phyloP scores from a whole-genome alignment of 2,329 filamentous ascomycete genomes.

The Emydomyces testavorans region DNA sequence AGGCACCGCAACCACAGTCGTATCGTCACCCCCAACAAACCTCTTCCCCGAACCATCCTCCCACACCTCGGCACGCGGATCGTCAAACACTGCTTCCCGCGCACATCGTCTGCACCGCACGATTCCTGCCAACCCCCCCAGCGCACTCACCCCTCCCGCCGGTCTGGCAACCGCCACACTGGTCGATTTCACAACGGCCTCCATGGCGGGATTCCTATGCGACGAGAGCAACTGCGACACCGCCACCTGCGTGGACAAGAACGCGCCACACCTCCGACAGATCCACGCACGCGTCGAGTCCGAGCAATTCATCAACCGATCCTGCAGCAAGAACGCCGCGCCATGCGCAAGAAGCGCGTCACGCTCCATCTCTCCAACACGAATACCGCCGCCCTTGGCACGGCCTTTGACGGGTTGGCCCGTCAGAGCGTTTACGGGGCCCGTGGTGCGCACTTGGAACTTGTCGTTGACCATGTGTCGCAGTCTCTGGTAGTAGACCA shows the following conservation, averaged over 20 bases:
- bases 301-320: constrained; percentile 92
- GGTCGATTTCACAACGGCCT: constrained; percentile 15
- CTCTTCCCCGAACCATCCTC: constrained; percentile 77
- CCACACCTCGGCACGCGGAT: constrained; percentile 66
- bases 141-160: constrained; percentile 48
- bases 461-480: constrained; percentile 99
- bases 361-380: constrained; percentile 98
- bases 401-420: constrained; percentile 95
- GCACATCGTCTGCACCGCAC: constrained; percentile 75
- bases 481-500: constrained; percentile 96
- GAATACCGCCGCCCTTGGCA: constrained; percentile 93
- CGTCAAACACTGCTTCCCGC: constrained; percentile 47
- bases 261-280: constrained; percentile 78
- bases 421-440: constrained; percentile 77
- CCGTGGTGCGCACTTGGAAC: constrained; percentile 93
- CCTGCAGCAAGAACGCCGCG: constrained; percentile 86
- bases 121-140: constrained; percentile 47
- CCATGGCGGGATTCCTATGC: constrained; percentile 17
- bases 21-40: constrained; percentile 81
- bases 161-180: constrained; percentile 37
- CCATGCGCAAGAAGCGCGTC: constrained; percentile 92
- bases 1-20: constrained; percentile 81
- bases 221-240: constrained; percentile 23
- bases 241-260: constrained; percentile 64
- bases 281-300: constrained; percentile 86